A percentile compares a stretch with the other conserved stretches of the same genome.
These are phyloP conservation scores for Phycomyces blakesleeanus DNA, from an alignment of 192 early-diverging fungal genomes.

Conservation along the genomic window DNA sequence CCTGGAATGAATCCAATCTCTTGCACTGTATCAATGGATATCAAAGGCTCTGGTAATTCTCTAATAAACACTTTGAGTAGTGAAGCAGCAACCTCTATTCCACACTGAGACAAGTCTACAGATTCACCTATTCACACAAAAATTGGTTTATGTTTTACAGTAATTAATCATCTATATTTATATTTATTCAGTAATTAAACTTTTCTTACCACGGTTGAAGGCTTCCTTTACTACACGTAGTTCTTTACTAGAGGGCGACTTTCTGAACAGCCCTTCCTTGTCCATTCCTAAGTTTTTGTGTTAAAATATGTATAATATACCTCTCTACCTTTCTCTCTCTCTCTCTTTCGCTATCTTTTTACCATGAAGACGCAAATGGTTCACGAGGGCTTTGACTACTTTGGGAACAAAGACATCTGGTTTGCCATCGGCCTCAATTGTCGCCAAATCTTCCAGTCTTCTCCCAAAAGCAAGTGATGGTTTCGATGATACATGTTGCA, in stretches of 20 bases:
- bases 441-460: conserved; percentile 56
- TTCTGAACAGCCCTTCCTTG: conserved; percentile 81
- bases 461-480: conserved; percentile 62
- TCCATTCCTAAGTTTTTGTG: conserved; percentile 54
- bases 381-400: conserved; percentile 69
- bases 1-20: conserved; percentile 42
- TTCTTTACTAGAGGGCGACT: conserved; percentile 70
- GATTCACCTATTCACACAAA: conserved; percentile 35
- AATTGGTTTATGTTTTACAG: too few relatives aligned
- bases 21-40: conserved; percentile 57
- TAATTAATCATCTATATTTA: background rate
- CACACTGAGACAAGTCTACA: conserved; percentile 59
- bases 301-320: background rate
- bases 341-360: conserved; percentile 18
- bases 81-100: conserved; percentile 77
- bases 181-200: background rate
- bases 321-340: background rate
- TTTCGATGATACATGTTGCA: background rate
- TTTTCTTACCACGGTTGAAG: conserved; percentile 46
- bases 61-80: conserved; percentile 82
- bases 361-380: conserved; percentile 67
- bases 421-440: conserved; percentile 1
- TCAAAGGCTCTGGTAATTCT: conserved; percentile 74
- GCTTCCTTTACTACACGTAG: conserved; percentile 61
- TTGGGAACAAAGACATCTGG: conserved; percentile 60